Evolutionary conservation across 1,284 basidiomycete genomes (phyloP).

Genomic region (Neonothopanus nambi): DNA sequence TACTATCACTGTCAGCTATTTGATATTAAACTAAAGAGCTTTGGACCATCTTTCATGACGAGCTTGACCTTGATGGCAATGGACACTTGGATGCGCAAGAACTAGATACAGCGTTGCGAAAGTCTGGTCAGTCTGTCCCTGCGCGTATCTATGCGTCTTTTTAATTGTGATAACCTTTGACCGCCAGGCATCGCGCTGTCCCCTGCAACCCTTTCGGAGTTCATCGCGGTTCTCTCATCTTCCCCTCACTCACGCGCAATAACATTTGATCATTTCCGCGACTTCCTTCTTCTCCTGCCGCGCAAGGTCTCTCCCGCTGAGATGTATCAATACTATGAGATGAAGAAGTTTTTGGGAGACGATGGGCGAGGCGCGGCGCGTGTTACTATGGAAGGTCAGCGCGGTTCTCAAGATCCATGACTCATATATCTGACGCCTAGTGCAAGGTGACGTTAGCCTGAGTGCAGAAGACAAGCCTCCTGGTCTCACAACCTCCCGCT

Average conservation of each 20-base stretch:
- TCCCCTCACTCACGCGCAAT: conserved; percentile 68
- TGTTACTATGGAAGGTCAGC: conserved; percentile 84
- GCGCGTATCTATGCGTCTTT: conserved; percentile 15
- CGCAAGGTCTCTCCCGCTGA: conserved; percentile 79
- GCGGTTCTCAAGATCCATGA: conserved; percentile 16
- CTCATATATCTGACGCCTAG: conserved; percentile 21
- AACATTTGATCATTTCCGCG: conserved; percentile 84
- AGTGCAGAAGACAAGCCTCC: conserved; percentile 66
- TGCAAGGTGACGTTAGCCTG: conserved; percentile 70
- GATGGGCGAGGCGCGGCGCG: conserved; percentile 78
- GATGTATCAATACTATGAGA: conserved; percentile 86
- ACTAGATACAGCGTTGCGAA: conserved; percentile 65
- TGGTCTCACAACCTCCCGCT: conserved; percentile 23
- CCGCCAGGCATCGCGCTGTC: conserved; percentile 68
- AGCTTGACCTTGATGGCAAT: conserved; percentile 85
- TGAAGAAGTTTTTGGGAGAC: conserved; percentile 71
- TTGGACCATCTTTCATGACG: conserved; percentile 87
- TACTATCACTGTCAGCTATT: neutral
- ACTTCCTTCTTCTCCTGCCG: conserved; percentile 87
- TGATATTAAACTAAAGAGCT: conserved; percentile 53
- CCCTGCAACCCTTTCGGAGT: conserved; percentile 68
- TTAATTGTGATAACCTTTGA: conserved; percentile 11
- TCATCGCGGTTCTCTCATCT: conserved; percentile 78
- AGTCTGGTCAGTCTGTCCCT: conserved; percentile 59
- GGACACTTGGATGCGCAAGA: conserved; percentile 78